Evolutionary conservation across 148 eudicot species (phyloP), one percentile per base, ranked within the genome.

Genomic region (Camellia lanceoleosa): DNA sequence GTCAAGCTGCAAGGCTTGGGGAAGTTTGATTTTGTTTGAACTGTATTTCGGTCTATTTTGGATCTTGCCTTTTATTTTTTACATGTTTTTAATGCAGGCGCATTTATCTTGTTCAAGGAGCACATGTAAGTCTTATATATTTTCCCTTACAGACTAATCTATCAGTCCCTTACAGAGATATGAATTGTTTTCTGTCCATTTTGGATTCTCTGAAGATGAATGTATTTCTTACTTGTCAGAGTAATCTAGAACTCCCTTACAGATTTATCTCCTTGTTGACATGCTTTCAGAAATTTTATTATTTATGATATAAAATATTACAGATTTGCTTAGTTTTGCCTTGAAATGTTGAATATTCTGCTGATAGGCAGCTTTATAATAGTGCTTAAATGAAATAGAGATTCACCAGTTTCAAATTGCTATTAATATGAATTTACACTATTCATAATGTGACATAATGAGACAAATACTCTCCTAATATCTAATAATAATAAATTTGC

Each of bases 91-190:
- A 65, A n/a, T 90, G 91, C 93, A 93, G 98, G 98, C 94, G 4
- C n/a, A 30, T 1, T 30, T 92, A 90, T 79, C 94, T 93, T 84
- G 91, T 93, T 76, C 98, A 93, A 83, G 98, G 98, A 83, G 89
- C 90, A 78, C 87, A 80, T 80, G 98, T 93, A 90, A 92, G 96
- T 92, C 64, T 42, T 19, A 11, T 78, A 19, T 74, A 47, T 75
- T 70, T 3, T 68, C n/a, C 62, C 62, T 58, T 4, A 58, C 8
- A 58, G 8, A 3, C 62, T 12, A 7, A 8, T 58, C 3, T 12
- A 5, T 7, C 62, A 7, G 16, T 3, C 12, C 13, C 62, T 12
- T 58, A 58, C 9, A 41, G n/a, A 13, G 19, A 47, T 68, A 70
- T n/a, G 15, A 42, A 59, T 61, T 4, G 3, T 13, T 46, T 14